phyloP scores from a whole-genome alignment of 2,329 filamentous ascomycete species.

The Stachybotrys echinatus region DNA sequence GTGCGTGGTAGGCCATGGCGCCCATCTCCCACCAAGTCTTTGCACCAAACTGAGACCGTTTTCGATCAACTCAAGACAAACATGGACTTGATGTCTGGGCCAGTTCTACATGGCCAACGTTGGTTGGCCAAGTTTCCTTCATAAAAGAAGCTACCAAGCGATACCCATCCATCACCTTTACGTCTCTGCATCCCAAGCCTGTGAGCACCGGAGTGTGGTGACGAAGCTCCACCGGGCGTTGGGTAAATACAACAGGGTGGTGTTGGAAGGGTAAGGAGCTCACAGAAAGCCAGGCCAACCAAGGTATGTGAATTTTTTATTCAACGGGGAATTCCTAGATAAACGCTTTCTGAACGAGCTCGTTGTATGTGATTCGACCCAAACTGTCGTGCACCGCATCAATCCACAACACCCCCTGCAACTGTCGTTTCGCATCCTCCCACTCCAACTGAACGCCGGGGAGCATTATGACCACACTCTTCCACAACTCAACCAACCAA shows the following conservation, averaged over 20 bases:
- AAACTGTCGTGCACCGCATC: neutral
- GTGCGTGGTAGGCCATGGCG: neutral
- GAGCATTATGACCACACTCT: neutral
- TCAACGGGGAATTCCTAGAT: too few species aligned
- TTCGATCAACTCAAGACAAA: neutral
- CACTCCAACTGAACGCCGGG: neutral
- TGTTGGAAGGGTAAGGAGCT: too few species aligned
- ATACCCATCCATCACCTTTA: neutral
- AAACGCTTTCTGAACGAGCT: neutral
- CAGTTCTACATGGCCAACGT: neutral
- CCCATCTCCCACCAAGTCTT: neutral
- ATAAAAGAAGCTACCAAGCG: neutral
- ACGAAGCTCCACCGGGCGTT: too few species aligned
- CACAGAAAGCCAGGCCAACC: too few species aligned
- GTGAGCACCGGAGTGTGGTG: neutral
- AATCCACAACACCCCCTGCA: neutral
- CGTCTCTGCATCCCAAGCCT: neutral
- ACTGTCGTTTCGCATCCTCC: neutral
- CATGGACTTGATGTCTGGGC: neutral
- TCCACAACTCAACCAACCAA: neutral
- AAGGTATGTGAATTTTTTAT: too few species aligned
- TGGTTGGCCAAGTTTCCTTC: neutral
- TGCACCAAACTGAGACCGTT: neutral
- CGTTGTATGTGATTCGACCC: neutral
- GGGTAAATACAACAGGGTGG: too few species aligned